Evolutionary conservation across 805 yeast genomes (phyloP).

Genomic region (Ogataea nonfermentans): DNA sequence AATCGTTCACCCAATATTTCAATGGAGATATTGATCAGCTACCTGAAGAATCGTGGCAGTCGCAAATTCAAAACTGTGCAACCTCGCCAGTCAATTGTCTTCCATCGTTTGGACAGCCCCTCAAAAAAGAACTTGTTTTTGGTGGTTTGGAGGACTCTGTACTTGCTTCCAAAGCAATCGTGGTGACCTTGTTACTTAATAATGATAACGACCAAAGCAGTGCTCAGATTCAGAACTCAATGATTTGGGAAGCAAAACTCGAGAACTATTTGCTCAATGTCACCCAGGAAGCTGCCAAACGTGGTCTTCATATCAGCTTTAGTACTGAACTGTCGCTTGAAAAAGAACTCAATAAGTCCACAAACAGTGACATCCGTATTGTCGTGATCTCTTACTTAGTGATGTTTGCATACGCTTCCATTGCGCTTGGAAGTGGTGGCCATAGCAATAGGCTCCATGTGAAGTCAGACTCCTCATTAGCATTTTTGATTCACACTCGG

Average conservation of each 20-base stretch:
- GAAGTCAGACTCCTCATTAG: slow-evolving; percentile 10
- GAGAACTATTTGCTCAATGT: slow-evolving; percentile 53
- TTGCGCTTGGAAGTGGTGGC: slow-evolving; percentile 62
- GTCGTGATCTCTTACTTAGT: slow-evolving; percentile 71
- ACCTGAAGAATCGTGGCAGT: slow-evolving; percentile 55
- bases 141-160: slow-evolving; percentile 52
- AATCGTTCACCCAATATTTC: slow-evolving; percentile 88
- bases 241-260: slow-evolving; percentile 71
- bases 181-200: slow-evolving; percentile 67
- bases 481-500: slow-evolving; percentile 49
- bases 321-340: slow-evolving; percentile 82
- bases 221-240: slow-evolving; percentile 38
- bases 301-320: slow-evolving; percentile 66
- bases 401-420: slow-evolving; percentile 86
- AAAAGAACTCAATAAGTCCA: slow-evolving; percentile 77
- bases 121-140: slow-evolving; percentile 68
- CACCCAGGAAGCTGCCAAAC: slow-evolving; percentile 42
- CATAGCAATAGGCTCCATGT: slow-evolving; percentile 10
- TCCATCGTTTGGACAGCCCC: slow-evolving; percentile 89
- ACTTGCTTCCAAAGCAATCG: slow-evolving; percentile 66
- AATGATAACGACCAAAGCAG: slow-evolving; percentile 48
- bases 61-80: slow-evolving; percentile 57
- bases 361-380: slow-evolving; percentile 73
- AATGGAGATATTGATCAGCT: slow-evolving; percentile 54
- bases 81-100: slow-evolving; percentile 84